Conservation (phyloP, 73 alveolate species). For the Urostyla sp. region DNA sequence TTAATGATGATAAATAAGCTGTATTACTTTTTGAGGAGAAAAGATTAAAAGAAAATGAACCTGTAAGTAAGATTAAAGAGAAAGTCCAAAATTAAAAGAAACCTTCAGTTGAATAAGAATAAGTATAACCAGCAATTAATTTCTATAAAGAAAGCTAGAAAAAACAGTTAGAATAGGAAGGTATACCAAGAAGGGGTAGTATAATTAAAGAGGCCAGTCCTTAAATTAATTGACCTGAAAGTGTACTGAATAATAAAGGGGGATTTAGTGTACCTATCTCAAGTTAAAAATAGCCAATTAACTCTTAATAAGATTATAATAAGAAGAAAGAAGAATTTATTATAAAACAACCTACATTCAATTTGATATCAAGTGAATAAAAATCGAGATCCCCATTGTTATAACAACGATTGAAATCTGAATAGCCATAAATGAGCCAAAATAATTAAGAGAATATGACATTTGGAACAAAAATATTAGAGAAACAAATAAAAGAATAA, state of each 20-base stretch:
- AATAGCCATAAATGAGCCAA: neutral
- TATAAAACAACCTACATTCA: too few species aligned
- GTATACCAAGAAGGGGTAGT: too few species aligned
- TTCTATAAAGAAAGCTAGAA: neutral
- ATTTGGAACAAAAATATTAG: neutral
- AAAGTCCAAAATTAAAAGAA: conserved; percentile 12
- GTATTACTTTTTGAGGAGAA: too few species aligned
- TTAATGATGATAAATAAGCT: conserved; percentile 29
- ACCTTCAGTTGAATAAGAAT: neutral
- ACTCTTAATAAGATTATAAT: too few species aligned
- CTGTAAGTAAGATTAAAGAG: neutral
- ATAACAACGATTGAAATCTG: neutral
- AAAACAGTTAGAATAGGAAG: neutral
- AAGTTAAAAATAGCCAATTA: too few species aligned
- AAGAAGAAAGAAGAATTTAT: too few species aligned
- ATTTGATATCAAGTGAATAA: neutral
- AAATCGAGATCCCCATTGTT: neutral
- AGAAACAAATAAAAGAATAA: neutral
- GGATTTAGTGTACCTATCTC: too few species aligned
- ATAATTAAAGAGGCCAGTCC: too few species aligned
- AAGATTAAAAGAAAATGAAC: neutral
- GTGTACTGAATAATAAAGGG: too few species aligned
- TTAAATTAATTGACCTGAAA: too few species aligned
- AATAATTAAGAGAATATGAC: neutral
- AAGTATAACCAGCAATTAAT: neutral